Base-by-base conservation (phyloP, 1,139 yeast species). In the Saccharomyces hybrid region DNA sequence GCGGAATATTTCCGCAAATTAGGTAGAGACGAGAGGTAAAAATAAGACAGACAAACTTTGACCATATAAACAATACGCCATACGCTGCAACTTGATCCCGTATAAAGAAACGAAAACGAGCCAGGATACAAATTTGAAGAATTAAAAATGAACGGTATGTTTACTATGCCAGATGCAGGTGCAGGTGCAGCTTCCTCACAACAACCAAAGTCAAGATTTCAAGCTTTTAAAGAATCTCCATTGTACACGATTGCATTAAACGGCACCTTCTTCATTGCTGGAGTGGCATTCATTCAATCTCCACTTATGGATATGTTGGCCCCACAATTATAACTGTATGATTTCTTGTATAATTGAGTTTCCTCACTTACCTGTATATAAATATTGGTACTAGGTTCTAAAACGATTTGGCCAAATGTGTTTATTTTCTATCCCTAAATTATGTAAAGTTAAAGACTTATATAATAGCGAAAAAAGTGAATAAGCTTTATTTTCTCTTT, bases 301-400 rank as follows among this genome's bases (percentile, higher is more conserved):
- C 86, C 91, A 61, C 73, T 84, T 68, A 84, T 85, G 88, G 93
- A 86, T 56, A 80, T 84, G 82, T 75, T 86, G 74, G 90, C 85
- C 63, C 93, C 93, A 55, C 91, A 86, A 71, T 77, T 69, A 52
- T 69, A 81, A 70, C 78, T 75, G 5, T 25, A 9, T 23, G 6
- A 25, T 20, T 25, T 23, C n/a, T 31, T 25, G 23, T 46, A 31
- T 26, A 47, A 30, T 38, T 38, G 42, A 16, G 42, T 38, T 38
- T 38, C 11, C 42, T 38, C 42, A 30, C 48, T 27, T 20, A 47
- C 47, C 47, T 27, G 44, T 52, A 48, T 31, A 54, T 20, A 20
- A 44, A 27, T 48, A 48, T 14, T 25, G 23, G 9, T 41, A 27
- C 25, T 28, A 20, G 47, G 26, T 31, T 32, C 42, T 42, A 26